These are phyloP conservation scores for Penicillium thymicola DNA, from an alignment of 2,329 filamentous ascomycete species.

Conservation along the genomic window DNA sequence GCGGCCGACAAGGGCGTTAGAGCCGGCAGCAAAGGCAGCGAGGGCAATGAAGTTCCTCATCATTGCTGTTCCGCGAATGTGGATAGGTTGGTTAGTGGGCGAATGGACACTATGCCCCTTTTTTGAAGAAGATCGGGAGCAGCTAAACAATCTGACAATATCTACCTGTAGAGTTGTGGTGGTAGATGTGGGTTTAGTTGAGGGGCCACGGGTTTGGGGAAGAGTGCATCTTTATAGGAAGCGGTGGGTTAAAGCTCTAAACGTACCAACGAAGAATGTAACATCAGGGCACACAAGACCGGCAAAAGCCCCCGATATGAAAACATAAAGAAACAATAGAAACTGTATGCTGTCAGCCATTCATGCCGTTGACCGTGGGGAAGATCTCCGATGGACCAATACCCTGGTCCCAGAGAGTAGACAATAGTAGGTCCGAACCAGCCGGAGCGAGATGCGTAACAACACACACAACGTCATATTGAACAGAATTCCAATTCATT, in stretches of 20 bases:
- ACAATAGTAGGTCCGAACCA: conserved; percentile 14
- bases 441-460: conserved; percentile 16
- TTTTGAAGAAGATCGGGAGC: not conserved
- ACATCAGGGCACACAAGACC: not conserved
- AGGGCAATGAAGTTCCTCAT: conserved; percentile 42
- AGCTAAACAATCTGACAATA: not conserved
- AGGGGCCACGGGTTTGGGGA: not conserved
- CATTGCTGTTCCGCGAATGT: not conserved
- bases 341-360: conserved; percentile 2
- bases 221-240: conserved; percentile 17
- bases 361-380: conserved; percentile 9
- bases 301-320: conserved; percentile 13
- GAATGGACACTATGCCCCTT: conserved; percentile 8
- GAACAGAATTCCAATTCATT: conserved; percentile 7
- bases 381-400: conserved; percentile 6
- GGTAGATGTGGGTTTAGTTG: not conserved
- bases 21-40: conserved; percentile 40
- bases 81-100: not conserved
- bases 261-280: not conserved
- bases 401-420: conserved; percentile 7
- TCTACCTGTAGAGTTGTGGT: not conserved
- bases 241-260: conserved; percentile 6
- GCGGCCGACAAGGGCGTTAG: conserved; percentile 43
- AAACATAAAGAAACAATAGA: conserved; percentile 15
- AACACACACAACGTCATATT: conserved; percentile 19